A percentile compares a stretch with the other conserved stretches of the same genome.
Conservation (phyloP, 208 protist species). For the Leishmania tarentolae region DNA sequence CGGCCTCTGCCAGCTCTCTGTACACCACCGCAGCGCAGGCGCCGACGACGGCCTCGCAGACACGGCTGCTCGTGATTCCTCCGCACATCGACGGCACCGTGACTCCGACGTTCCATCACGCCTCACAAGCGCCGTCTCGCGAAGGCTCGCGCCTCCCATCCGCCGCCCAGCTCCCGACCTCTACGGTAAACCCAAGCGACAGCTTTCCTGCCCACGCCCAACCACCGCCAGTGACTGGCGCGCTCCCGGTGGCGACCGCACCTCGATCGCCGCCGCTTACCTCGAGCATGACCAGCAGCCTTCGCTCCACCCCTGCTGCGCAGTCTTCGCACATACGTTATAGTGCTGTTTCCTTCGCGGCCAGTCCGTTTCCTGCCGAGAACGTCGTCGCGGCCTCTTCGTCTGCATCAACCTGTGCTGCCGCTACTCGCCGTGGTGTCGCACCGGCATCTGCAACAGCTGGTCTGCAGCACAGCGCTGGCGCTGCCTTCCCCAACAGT, state of each 20-base stretch:
- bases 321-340: constrained; percentile 9
- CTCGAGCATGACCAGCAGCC: constrained; percentile 32
- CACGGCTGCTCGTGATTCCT: constrained; percentile 39
- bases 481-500: not conserved
- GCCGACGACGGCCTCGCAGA: constrained; percentile 15
- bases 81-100: constrained; percentile 38
- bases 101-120: constrained; percentile 17
- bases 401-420: not conserved
- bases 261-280: constrained; percentile 39
- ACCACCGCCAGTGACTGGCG: constrained; percentile 1
- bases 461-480: constrained; percentile 8
- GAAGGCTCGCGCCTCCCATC: constrained; percentile 23
- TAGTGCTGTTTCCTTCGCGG: not conserved
- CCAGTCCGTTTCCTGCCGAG: constrained; percentile 12
- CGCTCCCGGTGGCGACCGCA: constrained; percentile 32
- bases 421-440: constrained; percentile 2
- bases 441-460: constrained; percentile 10
- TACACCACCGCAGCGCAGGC: constrained; percentile 34
- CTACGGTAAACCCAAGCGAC: constrained; percentile 1
- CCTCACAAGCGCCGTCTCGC: constrained; percentile 18
- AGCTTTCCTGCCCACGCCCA: constrained; percentile 14
- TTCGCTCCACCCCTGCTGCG: constrained; percentile 34
- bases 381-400: not conserved
- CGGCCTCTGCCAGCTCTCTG: constrained; percentile 20
- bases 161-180: constrained; percentile 20